Conservation (phyloP, 306 rosid genomes). For the Lagenaria siceraria region DNA sequence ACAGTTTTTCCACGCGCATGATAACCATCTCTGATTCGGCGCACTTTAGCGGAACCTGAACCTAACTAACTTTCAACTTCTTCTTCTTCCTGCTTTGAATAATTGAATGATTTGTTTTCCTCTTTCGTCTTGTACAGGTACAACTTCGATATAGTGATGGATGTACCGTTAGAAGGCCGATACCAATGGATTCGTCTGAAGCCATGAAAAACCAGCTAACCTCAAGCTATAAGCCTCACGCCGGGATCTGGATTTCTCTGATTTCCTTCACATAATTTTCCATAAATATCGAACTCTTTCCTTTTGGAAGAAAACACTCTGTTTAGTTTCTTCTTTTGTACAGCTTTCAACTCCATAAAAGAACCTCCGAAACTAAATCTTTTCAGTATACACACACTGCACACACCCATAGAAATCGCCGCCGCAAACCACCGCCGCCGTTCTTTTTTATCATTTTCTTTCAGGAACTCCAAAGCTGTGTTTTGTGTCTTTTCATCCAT, state of each 20-base stretch:
- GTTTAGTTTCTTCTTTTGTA: constrained; percentile 8
- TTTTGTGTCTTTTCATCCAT: constrained; percentile 1
- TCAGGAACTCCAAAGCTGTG: background rate
- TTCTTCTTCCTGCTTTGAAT: background rate
- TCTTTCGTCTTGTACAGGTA: constrained; percentile 36
- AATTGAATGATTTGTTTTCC: background rate
- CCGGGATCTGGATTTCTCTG: background rate
- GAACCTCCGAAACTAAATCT: background rate
- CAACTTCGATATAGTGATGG: constrained; percentile 81
- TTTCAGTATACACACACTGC: background rate
- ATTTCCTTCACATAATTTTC: background rate
- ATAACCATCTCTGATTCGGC: constrained; percentile 22
- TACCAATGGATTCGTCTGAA: constrained; percentile 79
- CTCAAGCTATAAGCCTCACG: background rate
- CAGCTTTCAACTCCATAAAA: background rate
- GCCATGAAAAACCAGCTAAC: constrained; percentile 18
- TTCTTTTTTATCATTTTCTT: background rate
- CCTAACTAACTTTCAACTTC: constrained; percentile 52
- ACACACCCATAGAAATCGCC: background rate
- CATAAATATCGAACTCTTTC: background rate
- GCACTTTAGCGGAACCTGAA: constrained; percentile 33
- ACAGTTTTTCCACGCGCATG: constrained; percentile 15
- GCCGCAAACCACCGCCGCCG: background rate
- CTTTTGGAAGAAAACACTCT: background rate
- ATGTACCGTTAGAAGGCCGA: constrained; percentile 79